Percentiles rank a stretch among this genome's conserved stretches.
These are phyloP conservation scores for Arachnomyces sp. DNA, from an alignment of 2,329 filamentous ascomycete species.

Conservation along the genomic window DNA sequence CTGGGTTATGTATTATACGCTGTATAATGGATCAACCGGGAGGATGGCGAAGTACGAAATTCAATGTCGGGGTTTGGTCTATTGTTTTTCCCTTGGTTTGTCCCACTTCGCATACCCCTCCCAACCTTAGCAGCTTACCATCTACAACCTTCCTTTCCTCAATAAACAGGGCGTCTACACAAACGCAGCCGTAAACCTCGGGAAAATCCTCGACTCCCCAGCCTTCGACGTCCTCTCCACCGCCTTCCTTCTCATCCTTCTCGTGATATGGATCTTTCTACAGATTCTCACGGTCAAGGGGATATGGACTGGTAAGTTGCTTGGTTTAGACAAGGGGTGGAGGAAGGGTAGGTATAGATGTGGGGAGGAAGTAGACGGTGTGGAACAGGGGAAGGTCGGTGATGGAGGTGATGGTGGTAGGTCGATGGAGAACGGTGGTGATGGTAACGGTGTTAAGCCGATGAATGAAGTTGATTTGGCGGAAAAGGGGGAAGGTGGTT, in stretches of 20 bases:
- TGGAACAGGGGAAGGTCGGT: too few relatives aligned
- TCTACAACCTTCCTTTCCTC: neutral
- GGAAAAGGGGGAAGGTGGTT: too few relatives aligned
- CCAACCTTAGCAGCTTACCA: neutral
- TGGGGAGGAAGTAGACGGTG: too few relatives aligned
- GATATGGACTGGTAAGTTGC: slow-evolving; percentile 22
- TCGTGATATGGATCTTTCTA: slow-evolving; percentile 27
- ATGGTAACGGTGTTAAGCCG: too few relatives aligned
- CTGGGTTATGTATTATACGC: slow-evolving; percentile 27
- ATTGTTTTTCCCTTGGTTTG: slow-evolving; percentile 35
- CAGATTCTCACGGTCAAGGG: slow-evolving; percentile 25
- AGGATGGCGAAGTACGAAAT: slow-evolving; percentile 17
- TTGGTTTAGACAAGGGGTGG: slow-evolving; percentile 24
- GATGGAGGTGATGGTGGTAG: too few relatives aligned
- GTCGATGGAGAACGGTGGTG: too few relatives aligned
- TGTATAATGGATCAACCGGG: slow-evolving; percentile 17
- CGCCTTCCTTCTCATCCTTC: slow-evolving; percentile 26
- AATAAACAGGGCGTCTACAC: slow-evolving; percentile 31
- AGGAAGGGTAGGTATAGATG: neutral
- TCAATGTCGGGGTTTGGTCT: slow-evolving; percentile 28
- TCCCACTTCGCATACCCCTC: neutral
- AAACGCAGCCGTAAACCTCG: slow-evolving; percentile 31
- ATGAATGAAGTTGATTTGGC: too few relatives aligned
- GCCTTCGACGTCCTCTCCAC: slow-evolving; percentile 35
- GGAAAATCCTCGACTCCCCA: slow-evolving; percentile 30